Evolutionary conservation across 2,329 filamentous ascomycete species (phyloP).

Genomic region (Nothomitra cinnamomea): DNA sequence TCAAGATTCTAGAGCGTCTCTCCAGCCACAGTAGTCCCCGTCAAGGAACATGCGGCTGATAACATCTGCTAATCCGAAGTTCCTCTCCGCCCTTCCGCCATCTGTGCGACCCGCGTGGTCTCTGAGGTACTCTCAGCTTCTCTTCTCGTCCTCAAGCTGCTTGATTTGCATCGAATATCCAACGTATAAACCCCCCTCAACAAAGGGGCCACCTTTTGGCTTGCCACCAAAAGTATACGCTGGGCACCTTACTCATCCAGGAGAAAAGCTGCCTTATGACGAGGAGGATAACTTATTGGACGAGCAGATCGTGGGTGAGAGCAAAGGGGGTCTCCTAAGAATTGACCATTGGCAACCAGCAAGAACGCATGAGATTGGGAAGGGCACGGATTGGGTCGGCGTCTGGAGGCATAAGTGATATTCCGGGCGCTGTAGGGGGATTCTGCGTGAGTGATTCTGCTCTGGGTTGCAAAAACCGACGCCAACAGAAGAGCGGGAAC

Average conservation of each 20-base stretch:
- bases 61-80: slow-evolving; percentile 23
- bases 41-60: neutral
- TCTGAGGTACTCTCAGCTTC: slow-evolving; percentile 34
- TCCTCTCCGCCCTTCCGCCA: slow-evolving; percentile 42
- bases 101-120: slow-evolving; percentile 40
- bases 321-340: slow-evolving; percentile 23
- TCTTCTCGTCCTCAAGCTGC: slow-evolving; percentile 30
- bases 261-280: slow-evolving; percentile 46
- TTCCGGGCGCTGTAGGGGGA: no score
- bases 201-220: slow-evolving; percentile 57
- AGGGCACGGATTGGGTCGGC: slow-evolving; percentile 31
- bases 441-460: no score
- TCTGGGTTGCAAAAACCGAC: no score
- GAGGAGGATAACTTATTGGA: slow-evolving; percentile 15
- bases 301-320: slow-evolving; percentile 8
- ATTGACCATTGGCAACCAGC: slow-evolving; percentile 38
- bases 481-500: no score
- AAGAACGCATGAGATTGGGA: slow-evolving; percentile 37
- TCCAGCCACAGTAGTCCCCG: neutral
- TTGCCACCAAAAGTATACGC: slow-evolving; percentile 52
- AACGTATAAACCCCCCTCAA: slow-evolving; percentile 46
- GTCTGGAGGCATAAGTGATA: slow-evolving; percentile 24
- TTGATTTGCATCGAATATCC: slow-evolving; percentile 63
- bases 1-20: neutral
- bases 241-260: slow-evolving; percentile 53